phyloP scores from a whole-genome alignment of 164 flowering plant species.

The Buxus sempervirens region DNA sequence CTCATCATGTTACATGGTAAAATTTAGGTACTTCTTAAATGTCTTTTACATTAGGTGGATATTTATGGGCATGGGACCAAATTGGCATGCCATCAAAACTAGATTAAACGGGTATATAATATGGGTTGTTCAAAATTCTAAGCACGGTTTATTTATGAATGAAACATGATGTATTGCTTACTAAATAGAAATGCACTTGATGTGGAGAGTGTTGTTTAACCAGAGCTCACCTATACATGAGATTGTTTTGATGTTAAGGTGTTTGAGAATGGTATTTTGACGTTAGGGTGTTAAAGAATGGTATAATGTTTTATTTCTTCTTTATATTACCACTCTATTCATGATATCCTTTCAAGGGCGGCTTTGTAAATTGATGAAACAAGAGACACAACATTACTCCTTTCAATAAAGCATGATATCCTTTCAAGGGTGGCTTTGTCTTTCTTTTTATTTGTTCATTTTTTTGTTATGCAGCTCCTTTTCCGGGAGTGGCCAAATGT shows the following conservation, averaged over 20 bases:
- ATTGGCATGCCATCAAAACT: too few species aligned
- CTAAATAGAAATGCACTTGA: too few species aligned
- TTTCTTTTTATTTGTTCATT: slow-evolving; percentile 12
- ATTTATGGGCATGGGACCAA: neutral
- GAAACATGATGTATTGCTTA: too few species aligned
- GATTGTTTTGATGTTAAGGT: neutral
- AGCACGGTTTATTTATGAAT: too few species aligned
- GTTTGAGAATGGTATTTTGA: neutral
- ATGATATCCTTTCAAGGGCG: neutral
- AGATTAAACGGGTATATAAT: too few species aligned
- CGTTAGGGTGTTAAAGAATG: neutral
- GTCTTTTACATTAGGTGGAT: neutral
- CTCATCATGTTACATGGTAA: neutral
- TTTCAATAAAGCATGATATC: too few species aligned
- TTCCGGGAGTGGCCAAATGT: slow-evolving; percentile 98
- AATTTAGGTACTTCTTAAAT: neutral
- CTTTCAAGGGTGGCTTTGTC: neutral
- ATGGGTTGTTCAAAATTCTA: too few species aligned
- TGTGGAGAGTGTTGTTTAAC: too few species aligned
- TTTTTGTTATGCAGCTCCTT: slow-evolving; percentile 64
- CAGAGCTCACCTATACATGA: neutral
- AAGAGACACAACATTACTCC: neutral
- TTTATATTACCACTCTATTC: neutral
- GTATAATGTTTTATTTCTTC: too few species aligned
- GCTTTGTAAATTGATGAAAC: neutral